Evolutionary conservation across 768 basidiomycete species (phyloP), one percentile per base, ranked within the genome.

Genomic region (Pluteus cervinus): DNA sequence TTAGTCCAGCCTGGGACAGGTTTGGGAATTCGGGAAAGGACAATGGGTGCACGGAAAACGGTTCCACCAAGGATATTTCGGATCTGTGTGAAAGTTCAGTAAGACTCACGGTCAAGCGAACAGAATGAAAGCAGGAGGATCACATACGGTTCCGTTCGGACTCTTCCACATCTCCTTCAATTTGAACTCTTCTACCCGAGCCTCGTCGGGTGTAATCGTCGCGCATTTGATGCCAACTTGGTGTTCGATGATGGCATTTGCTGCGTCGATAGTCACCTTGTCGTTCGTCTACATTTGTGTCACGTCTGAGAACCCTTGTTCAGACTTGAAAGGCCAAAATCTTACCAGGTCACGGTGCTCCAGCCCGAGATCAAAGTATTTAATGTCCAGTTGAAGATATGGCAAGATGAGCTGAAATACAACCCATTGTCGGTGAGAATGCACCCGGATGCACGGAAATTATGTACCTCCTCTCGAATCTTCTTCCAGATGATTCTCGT

Each of bases 401-500:
- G 96, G 96, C 32, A 96, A 73, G 54, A 99, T 94, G 52, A 99
- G 82, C 89, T 94, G 48, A 12, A n/a, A 47, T 33, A 24, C n/a
- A n/a, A n/a, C n/a, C n/a, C n/a, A n/a, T n/a, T 29, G 23, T n/a
- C 2, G 20, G 22, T 20, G 22, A 39, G 18, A 28, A 24, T 26
- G 29, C 23, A 38, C 24, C 25, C n/a, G 16, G 23, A 22, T 14
- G 11, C 39, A 30, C 36, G 26, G 33, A 33, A 28, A 23, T 17
- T 12, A 62, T 75, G 43, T 40, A 90, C 91, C 78, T 96, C 90
- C 53, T 96, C 86, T 41, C 88, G 73, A 54, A 93, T 92, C 72
- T 91, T 91, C 77, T 91, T 92, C 91, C 89, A 97, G 58, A 98
- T 99, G 54, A 99, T 96, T 49, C 94, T 73, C 23, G 94, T 99